phyloP scores from a whole-genome alignment of 2,329 filamentous ascomycete genomes.

The Fusarium pininemorale region DNA sequence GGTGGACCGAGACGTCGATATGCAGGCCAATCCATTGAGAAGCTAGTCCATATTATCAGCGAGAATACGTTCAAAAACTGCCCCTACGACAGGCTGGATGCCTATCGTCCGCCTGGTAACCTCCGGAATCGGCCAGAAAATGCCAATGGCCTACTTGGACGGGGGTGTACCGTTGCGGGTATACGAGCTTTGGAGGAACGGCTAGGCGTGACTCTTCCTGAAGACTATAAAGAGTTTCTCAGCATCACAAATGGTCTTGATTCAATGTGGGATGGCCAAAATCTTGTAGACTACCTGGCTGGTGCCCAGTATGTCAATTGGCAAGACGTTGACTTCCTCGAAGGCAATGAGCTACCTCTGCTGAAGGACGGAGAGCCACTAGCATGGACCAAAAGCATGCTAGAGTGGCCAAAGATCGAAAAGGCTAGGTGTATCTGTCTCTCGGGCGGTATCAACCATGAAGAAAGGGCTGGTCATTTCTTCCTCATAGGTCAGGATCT shows the following conservation, averaged over 20 bases:
- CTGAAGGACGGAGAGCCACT: background rate
- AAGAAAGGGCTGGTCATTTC: background rate
- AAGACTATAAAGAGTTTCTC: background rate
- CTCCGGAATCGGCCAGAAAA: background rate
- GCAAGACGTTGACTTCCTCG: background rate
- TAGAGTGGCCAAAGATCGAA: background rate
- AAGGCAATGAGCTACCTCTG: background rate
- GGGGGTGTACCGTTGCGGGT: background rate
- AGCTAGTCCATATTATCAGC: background rate
- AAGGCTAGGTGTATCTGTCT: background rate
- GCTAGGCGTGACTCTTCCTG: background rate
- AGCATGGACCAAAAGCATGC: background rate
- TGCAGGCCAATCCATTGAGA: background rate
- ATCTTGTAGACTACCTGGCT: background rate
- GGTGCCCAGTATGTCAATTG: background rate
- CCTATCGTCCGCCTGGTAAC: background rate
- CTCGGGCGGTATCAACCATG: background rate
- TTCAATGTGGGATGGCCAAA: conserved; percentile 4
- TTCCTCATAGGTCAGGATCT: background rate
- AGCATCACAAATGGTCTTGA: background rate
- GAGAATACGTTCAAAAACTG: conserved; percentile 1
- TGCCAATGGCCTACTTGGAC: background rate
- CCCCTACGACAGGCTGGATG: background rate
- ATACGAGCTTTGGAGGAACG: background rate
- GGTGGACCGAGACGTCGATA: background rate